A percentile compares a stretch with the other conserved stretches of the same genome.
Conservation (phyloP, 805 yeast species). For the Ogataea henricii region DNA sequence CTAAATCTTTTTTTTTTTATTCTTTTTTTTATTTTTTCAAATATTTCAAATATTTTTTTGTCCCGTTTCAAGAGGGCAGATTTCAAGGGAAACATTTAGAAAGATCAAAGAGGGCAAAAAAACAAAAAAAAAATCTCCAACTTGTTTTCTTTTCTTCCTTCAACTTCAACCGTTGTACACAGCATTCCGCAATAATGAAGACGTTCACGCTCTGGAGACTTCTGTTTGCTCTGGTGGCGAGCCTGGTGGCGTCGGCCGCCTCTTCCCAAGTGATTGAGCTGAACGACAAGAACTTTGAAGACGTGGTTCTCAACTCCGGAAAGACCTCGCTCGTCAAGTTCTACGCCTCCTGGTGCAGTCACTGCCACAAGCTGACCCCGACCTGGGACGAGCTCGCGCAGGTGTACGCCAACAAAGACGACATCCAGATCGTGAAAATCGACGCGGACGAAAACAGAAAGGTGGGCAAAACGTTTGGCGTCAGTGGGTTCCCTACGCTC, state of each 20-base stretch:
- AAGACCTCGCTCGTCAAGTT: slow-evolving; percentile 78
- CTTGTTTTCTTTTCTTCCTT: background rate
- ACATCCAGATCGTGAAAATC: slow-evolving; percentile 44
- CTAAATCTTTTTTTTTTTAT: background rate
- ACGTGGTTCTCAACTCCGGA: slow-evolving; percentile 56
- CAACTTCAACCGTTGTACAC: background rate
- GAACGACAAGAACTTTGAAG: slow-evolving; percentile 53
- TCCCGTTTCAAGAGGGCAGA: background rate
- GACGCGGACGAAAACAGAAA: slow-evolving; percentile 61
- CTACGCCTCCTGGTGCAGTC: slow-evolving; percentile 74
- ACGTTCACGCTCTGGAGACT: background rate
- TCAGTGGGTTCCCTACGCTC: slow-evolving; percentile 68
- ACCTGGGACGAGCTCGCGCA: slow-evolving; percentile 37
- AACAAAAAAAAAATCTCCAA: background rate
- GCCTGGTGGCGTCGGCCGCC: slow-evolving; percentile 1
- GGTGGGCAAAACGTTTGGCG: slow-evolving; percentile 50
- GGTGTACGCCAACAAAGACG: slow-evolving; percentile 21
- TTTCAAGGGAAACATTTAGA: slow-evolving; percentile 2
- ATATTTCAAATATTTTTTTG: background rate
- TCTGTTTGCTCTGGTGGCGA: background rate
- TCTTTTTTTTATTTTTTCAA: background rate
- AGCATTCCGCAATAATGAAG: background rate
- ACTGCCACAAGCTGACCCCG: slow-evolving; percentile 62
- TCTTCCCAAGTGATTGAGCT: slow-evolving; percentile 38
- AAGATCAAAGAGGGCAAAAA: background rate